These are phyloP conservation scores for Nematocida sp. DNA, from an alignment of 371 early-diverging fungal genomes.

Conservation along the genomic window DNA sequence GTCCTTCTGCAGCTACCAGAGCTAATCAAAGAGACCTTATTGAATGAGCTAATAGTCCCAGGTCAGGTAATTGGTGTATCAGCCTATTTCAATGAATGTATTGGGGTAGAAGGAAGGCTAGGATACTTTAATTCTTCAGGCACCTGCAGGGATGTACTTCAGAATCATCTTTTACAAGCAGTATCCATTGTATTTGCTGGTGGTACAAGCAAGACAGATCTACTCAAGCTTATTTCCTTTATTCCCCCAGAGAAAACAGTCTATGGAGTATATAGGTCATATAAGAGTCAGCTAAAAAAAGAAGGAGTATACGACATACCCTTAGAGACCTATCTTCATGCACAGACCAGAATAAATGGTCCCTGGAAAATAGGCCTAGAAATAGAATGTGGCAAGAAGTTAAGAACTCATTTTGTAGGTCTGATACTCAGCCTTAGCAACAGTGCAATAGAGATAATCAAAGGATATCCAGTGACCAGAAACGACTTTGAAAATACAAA, in stretches of 20 bases:
- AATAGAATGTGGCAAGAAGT: slow-evolving; percentile 42
- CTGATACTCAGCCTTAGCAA: background rate
- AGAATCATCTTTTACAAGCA: slow-evolving; percentile 86
- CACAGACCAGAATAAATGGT: slow-evolving; percentile 10
- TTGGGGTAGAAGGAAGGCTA: slow-evolving; percentile 85
- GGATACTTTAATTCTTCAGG: slow-evolving; percentile 98
- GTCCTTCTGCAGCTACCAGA: slow-evolving; percentile 51
- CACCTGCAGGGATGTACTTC: slow-evolving; percentile 95
- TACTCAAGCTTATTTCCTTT: background rate
- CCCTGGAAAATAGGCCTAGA: slow-evolving; percentile 16
- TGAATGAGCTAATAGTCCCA: slow-evolving; percentile 66
- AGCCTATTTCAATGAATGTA: slow-evolving; percentile 89
- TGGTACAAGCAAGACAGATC: background rate
- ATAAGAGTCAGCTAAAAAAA: background rate
- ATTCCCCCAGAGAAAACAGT: background rate
- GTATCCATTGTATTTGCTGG: slow-evolving; percentile 69
- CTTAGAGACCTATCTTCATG: slow-evolving; percentile 25
- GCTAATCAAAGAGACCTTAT: slow-evolving; percentile 10
- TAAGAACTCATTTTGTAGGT: slow-evolving; percentile 37
- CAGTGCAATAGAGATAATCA: background rate
- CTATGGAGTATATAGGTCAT: slow-evolving; percentile 14
- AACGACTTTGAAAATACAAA: slow-evolving; percentile 33
- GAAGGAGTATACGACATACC: background rate
- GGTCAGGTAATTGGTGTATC: slow-evolving; percentile 84
- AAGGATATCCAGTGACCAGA: background rate